Percentiles rank a stretch among this genome's conserved stretches.
Conservation (phyloP, 345 rosid genomes). For the Linum usitatissimum region DNA sequence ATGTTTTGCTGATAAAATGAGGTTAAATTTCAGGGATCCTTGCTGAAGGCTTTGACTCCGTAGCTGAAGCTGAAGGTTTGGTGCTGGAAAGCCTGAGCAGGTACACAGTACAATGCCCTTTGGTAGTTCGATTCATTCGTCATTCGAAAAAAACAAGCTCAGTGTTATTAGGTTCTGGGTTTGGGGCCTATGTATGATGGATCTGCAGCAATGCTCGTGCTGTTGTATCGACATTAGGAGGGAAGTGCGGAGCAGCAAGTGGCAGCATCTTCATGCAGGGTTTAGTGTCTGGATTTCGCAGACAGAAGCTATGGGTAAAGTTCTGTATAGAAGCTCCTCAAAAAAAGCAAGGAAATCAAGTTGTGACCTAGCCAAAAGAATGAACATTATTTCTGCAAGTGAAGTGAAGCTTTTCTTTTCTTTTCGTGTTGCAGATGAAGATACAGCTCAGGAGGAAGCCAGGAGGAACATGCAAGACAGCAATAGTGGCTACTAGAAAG, state of each 20-base stretch:
- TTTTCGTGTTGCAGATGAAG: conserved; percentile 38
- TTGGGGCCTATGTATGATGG: conserved; percentile 6
- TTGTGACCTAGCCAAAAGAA: neutral
- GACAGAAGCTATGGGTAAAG: conserved; percentile 69
- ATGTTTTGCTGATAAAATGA: neutral
- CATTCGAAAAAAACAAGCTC: neutral
- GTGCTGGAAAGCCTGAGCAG: conserved; percentile 75
- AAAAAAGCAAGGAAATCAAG: neutral
- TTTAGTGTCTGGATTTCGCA: conserved; percentile 77
- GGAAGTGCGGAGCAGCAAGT: conserved; percentile 60
- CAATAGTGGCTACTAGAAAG: conserved; percentile 55
- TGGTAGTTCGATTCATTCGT: conserved; percentile 4
- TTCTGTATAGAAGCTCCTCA: neutral
- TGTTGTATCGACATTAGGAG: conserved; percentile 83
- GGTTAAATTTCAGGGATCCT: conserved; percentile 48
- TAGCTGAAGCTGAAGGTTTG: conserved; percentile 56
- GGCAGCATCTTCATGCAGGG: conserved; percentile 81
- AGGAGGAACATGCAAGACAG: conserved; percentile 40
- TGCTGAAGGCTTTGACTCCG: conserved; percentile 54
- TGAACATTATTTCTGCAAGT: neutral
- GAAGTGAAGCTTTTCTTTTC: neutral
- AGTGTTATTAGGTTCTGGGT: neutral
- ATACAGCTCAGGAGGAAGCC: conserved; percentile 71
- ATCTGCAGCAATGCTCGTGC: conserved; percentile 70
- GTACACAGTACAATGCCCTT: conserved; percentile 16